Evolutionary conservation across 352 stramenopile genomes (phyloP).

Genomic region (Pythium brassicae): DNA sequence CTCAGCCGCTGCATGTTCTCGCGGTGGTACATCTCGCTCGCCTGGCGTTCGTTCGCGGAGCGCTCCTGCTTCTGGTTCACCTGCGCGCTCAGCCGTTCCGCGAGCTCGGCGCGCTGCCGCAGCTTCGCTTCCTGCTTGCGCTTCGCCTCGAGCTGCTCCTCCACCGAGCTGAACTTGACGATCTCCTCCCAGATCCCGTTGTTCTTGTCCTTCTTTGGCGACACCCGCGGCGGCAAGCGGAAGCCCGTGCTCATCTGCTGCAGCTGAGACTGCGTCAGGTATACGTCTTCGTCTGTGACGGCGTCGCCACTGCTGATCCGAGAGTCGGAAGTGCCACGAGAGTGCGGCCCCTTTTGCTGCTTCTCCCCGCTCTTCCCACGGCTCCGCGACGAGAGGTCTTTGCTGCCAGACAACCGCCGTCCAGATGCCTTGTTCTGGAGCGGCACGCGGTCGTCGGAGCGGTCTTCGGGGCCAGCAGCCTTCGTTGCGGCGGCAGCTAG

Average conservation of each 20-base stretch:
- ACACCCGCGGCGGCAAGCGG: constrained; percentile 47
- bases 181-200: constrained; percentile 84
- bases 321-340: background rate
- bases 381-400: constrained; percentile 16
- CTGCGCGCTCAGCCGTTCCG: constrained; percentile 44
- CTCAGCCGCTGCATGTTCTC: constrained; percentile 42
- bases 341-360: constrained; percentile 1
- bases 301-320: background rate
- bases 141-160: constrained; percentile 59
- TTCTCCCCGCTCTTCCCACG: constrained; percentile 9
- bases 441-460: background rate
- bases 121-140: constrained; percentile 28
- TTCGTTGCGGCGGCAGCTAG: constrained; percentile 13
- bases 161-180: constrained; percentile 68
- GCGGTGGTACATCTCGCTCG: constrained; percentile 44
- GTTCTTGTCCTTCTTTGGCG: constrained; percentile 71
- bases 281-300: constrained; percentile 40
- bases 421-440: constrained; percentile 15
- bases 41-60: constrained; percentile 31
- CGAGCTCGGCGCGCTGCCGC: constrained; percentile 29
- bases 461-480: background rate
- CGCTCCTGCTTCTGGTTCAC: constrained; percentile 40
- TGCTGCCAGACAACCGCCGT: constrained; percentile 15
- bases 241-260: constrained; percentile 73
- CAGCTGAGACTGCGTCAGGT: constrained; percentile 62